These are phyloP conservation scores for Cucumis cinereus DNA, from an alignment of 306 rosid species.

Conservation along the genomic window DNA sequence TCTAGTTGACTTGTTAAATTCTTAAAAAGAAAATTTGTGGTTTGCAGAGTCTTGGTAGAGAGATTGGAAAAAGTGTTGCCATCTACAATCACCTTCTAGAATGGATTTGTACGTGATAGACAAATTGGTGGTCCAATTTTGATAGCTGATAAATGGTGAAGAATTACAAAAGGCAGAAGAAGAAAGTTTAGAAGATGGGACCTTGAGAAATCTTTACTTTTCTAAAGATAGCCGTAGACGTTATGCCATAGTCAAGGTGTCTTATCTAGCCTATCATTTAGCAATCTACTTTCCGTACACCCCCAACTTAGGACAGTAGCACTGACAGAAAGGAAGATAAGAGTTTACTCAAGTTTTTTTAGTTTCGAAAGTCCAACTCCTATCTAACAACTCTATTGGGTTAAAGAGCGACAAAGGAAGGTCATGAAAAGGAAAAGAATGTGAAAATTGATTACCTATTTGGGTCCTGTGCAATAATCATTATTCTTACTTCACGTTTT, in stretches of 20 bases:
- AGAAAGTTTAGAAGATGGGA: neutral
- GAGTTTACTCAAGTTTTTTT: neutral
- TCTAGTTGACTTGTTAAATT: neutral
- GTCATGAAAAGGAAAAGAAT: neutral
- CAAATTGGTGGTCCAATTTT: neutral
- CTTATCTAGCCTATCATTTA: neutral
- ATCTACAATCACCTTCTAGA: neutral
- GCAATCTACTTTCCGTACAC: neutral
- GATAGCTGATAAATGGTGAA: neutral
- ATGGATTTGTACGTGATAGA: neutral
- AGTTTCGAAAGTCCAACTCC: neutral
- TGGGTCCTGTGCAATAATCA: neutral
- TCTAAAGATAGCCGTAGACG: neutral
- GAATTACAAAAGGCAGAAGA: neutral
- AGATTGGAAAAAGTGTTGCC: neutral
- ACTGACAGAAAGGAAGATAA: neutral
- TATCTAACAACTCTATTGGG: neutral
- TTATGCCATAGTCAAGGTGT: neutral
- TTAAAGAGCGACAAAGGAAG: neutral
- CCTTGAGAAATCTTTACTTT: neutral
- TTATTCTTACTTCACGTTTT: neutral
- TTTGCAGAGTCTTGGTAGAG: neutral
- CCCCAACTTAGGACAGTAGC: neutral
- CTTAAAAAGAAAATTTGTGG: neutral
- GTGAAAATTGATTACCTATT: neutral